Conservation (phyloP, 2,329 filamentous ascomycete genomes). For the Hypomyces perniciosus region DNA sequence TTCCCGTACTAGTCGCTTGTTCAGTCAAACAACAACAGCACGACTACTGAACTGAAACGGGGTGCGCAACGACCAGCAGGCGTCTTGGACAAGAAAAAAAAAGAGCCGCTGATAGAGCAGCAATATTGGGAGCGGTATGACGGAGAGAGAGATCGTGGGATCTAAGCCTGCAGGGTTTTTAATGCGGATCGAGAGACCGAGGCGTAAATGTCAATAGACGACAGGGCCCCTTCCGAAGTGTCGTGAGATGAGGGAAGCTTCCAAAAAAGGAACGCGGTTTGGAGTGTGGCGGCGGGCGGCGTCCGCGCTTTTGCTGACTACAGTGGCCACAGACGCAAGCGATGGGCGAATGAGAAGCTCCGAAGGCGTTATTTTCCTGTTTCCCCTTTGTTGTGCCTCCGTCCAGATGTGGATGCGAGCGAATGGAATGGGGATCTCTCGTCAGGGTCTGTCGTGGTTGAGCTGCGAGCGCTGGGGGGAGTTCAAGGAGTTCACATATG, state of each 20-base stretch:
- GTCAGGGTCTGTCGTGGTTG: constrained; percentile 4
- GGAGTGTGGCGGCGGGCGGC: constrained; percentile 12
- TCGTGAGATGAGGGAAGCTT: background rate
- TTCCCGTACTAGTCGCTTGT: constrained; percentile 1
- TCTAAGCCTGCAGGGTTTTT: no score
- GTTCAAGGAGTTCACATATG: constrained; percentile 5
- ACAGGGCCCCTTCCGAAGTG: background rate
- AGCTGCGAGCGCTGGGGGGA: background rate
- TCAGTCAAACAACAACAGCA: background rate
- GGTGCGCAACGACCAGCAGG: background rate
- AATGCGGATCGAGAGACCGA: no score
- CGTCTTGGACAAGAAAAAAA: no score
- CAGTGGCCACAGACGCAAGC: background rate
- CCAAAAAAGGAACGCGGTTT: constrained; percentile 12
- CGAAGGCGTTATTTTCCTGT: background rate
- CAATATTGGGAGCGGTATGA: no score
- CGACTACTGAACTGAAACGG: background rate
- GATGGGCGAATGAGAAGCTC: background rate
- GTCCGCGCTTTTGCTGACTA: constrained; percentile 2
- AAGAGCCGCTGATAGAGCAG: no score
- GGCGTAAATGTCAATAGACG: background rate
- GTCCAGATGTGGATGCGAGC: constrained; percentile 6
- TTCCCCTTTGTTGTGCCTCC: background rate
- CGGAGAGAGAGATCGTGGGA: no score
- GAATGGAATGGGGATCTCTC: constrained; percentile 2